These are phyloP conservation scores for Zea mays DNA, from an alignment of 176 grass and related monocot species.

Conservation along the genomic window Zm-B73-REFERENCE-NAM-5.0 NC_050101.1:161930501-161931000, in stretches of 20 bases:
- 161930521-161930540: not conserved
- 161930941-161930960: not conserved
- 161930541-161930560: slow-evolving; percentile 13
- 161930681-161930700: not conserved
- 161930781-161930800: slow-evolving; percentile 30
- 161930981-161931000: not conserved
- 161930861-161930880: slow-evolving; percentile 83
- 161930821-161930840: slow-evolving; percentile 55
- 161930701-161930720: not conserved
- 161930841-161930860: slow-evolving; percentile 68
- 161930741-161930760: slow-evolving; percentile 47
- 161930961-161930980: slow-evolving; percentile 11
- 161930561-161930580: not conserved
- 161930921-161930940: not conserved
- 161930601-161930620: not conserved
- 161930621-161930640: not conserved
- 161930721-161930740: slow-evolving; percentile 8
- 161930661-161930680: slow-evolving; percentile 28
- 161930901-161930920: slow-evolving; percentile 26
- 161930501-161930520: slow-evolving; percentile 35
- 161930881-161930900: slow-evolving; percentile 36
- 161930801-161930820: slow-evolving; percentile 47
- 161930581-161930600: not conserved
- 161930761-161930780: slow-evolving; percentile 40
- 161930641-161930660: slow-evolving; percentile 15